A percentile compares a stretch with the other conserved stretches of the same genome.
phyloP scores from a whole-genome alignment of 441 rosid genomes.

The Bocquillonia castaneifolia region DNA sequence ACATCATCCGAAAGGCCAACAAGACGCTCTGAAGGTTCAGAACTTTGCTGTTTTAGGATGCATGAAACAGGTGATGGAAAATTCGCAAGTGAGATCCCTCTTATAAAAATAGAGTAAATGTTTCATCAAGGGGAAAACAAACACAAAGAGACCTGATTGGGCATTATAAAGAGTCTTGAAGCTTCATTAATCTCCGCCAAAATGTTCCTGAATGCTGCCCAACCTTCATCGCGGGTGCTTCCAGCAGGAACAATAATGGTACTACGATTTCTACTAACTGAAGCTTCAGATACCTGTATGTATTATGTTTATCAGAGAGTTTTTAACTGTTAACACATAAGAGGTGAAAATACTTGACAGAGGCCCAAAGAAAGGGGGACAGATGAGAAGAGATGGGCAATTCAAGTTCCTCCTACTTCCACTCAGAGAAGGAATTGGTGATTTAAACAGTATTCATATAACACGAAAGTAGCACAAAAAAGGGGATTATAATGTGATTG shows the following conservation, averaged over 20 bases:
- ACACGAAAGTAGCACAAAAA: background rate
- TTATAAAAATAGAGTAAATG: slow-evolving; percentile 1
- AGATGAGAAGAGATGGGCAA: background rate
- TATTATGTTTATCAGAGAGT: slow-evolving; percentile 15
- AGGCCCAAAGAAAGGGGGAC: background rate
- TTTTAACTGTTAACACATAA: background rate
- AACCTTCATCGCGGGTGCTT: slow-evolving; percentile 83
- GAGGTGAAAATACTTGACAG: background rate
- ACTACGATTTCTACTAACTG: slow-evolving; percentile 88
- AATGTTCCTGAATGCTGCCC: slow-evolving; percentile 92
- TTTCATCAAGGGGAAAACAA: slow-evolving; percentile 3
- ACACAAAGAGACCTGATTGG: slow-evolving; percentile 58
- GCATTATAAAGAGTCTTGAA: slow-evolving; percentile 58
- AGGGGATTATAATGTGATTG: background rate
- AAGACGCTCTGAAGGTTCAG: slow-evolving; percentile 62
- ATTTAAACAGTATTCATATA: background rate
- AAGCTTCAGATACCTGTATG: slow-evolving; percentile 89
- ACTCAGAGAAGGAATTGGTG: background rate
- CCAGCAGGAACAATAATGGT: slow-evolving; percentile 97
- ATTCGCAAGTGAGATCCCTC: slow-evolving; percentile 16
- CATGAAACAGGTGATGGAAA: slow-evolving; percentile 16
- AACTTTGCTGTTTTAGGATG: slow-evolving; percentile 49
- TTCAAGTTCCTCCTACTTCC: background rate
- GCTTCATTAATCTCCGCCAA: slow-evolving; percentile 90
- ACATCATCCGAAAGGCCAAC: slow-evolving; percentile 97